phyloP scores from a whole-genome alignment of 192 early-diverging fungal species.

The Chytriomyces sp. region DNA sequence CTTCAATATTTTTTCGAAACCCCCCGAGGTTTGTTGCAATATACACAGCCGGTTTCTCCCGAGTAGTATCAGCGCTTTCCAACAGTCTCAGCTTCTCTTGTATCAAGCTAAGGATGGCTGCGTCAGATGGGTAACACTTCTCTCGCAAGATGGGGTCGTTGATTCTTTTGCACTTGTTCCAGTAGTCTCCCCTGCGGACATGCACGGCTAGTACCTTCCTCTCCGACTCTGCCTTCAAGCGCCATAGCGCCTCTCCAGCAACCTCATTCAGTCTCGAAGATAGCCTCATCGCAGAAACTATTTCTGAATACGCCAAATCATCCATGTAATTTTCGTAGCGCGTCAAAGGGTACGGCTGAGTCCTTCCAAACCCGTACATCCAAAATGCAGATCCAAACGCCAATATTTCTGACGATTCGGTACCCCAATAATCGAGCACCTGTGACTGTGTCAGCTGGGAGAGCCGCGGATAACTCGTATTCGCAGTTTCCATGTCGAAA shows the following conservation, averaged over 20 bases:
- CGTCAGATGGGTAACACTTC: slow-evolving; percentile 30
- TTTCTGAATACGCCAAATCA: slow-evolving; percentile 12
- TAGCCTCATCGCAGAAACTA: neutral
- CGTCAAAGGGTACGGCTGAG: slow-evolving; percentile 41
- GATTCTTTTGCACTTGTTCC: slow-evolving; percentile 42
- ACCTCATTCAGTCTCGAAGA: neutral
- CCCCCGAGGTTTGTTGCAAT: slow-evolving; percentile 28
- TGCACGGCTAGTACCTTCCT: slow-evolving; percentile 33
- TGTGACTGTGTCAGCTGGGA: slow-evolving; percentile 22
- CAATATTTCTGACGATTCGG: neutral
- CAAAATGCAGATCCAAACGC: slow-evolving; percentile 45
- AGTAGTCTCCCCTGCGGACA: slow-evolving; percentile 44
- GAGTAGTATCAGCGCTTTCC: neutral
- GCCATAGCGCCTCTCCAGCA: neutral
- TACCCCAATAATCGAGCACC: slow-evolving; percentile 17
- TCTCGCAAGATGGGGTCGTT: neutral
- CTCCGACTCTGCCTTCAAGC: neutral
- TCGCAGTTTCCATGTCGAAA: slow-evolving; percentile 5
- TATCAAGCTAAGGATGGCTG: neutral
- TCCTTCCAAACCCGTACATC: slow-evolving; percentile 43
- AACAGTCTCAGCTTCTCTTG: neutral
- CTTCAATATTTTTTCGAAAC: slow-evolving; percentile 5
- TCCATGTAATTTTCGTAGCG: slow-evolving; percentile 35
- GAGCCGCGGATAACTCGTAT: neutral
- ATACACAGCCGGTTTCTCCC: slow-evolving; percentile 18